phyloP scores from a whole-genome alignment of 2,329 filamentous ascomycete genomes.

The Apiospora hydei region DNA sequence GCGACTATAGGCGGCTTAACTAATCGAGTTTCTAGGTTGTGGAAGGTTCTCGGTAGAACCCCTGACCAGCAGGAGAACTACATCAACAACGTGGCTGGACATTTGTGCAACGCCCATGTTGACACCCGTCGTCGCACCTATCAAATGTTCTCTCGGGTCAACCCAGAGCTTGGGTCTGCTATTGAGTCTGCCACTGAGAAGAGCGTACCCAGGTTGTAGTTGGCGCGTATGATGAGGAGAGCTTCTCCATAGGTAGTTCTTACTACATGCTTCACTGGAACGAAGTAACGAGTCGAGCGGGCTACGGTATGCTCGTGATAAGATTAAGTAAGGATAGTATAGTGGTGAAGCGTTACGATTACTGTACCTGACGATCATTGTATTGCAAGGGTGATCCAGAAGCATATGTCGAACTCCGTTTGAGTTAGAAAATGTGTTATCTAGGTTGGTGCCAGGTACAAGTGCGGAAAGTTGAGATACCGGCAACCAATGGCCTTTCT shows the following conservation, averaged over 20 bases:
- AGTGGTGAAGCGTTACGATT: too few relatives aligned
- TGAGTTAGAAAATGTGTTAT: background rate
- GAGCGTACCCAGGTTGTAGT: slow-evolving; percentile 32
- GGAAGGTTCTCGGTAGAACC: slow-evolving; percentile 55
- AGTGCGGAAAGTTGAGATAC: background rate
- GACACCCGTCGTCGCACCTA: slow-evolving; percentile 66
- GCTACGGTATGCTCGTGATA: too few relatives aligned
- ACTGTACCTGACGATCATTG: background rate
- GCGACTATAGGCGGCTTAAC: background rate
- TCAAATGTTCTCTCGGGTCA: slow-evolving; percentile 66
- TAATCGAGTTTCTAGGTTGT: slow-evolving; percentile 48
- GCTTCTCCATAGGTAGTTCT: background rate
- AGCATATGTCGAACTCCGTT: background rate
- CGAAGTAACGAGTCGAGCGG: background rate
- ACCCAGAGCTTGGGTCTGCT: slow-evolving; percentile 57
- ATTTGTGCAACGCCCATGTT: slow-evolving; percentile 60
- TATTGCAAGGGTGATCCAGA: background rate
- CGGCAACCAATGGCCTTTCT: background rate
- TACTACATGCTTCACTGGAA: background rate
- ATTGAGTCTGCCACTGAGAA: slow-evolving; percentile 63
- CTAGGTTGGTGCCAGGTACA: background rate
- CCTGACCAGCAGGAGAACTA: slow-evolving; percentile 68
- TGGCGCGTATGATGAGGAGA: background rate
- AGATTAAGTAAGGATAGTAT: too few relatives aligned
- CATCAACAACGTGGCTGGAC: slow-evolving; percentile 63